Base-by-base conservation (phyloP, 768 basidiomycete genomes). In the Russula lepida region DNA sequence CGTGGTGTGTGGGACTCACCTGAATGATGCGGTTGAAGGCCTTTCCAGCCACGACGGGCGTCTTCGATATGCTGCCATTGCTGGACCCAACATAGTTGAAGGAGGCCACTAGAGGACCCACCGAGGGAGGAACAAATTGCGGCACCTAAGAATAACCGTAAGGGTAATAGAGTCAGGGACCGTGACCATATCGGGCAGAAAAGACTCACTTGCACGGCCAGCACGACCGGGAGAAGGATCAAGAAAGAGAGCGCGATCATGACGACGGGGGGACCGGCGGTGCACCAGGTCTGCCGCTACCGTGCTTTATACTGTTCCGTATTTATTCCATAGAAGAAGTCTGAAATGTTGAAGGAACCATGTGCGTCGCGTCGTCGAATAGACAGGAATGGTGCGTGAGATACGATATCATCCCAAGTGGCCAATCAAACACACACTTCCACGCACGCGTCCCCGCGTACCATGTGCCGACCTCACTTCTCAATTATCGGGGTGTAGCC, bases 1-100 rank as follows among this genome's bases (percentile, higher is more conserved):
- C 25, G 12, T 27, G 1, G 5, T 41, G 11, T 11, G 19, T 2
- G 9, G 28, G 8, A 43, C 53, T 7, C 2, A 69, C 66, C 64
- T 74, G 71, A 62, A 78, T 75, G 71, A 83, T 76, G 6, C 80
- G 73, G 62, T 80, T 74, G 60, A 80, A 82, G 21, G 70, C 72
- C 55, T 72, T 70, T 41, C 81, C 81, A 1, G 71, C 43, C 4
- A 81, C 78, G 47, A 71, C 35, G 13, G 72, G 68, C 0, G 67
- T 23, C 64, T 77, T 77, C 33, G 72, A 61, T 49, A 82, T 73
- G 13, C 79, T 78, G 60, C 69, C 69, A 63, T 81, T 81, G 54
- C 69, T 73, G 27, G 66, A 37, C 15, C 79, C 79, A 25, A 72
- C 65, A 65, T 81, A 81, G 71, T 77, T 76, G 41, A 74, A 54